These are phyloP conservation scores for Zygotorulaspora mrakii DNA, from an alignment of 1,139 yeast species.

Conservation along the genomic window DNA sequence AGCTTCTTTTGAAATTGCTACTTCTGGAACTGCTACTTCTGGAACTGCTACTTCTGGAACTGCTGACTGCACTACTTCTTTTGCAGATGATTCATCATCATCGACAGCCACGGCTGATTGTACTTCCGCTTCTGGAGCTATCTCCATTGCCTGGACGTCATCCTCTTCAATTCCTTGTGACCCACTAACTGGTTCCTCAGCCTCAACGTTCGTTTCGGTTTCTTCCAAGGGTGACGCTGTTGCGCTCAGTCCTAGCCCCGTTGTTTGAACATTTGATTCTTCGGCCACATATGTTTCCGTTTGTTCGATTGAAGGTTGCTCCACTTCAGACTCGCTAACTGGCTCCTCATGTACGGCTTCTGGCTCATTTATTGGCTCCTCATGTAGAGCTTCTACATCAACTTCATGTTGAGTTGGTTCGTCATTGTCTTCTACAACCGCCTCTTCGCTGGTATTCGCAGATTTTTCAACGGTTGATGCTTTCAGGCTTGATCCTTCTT, in stretches of 20 bases:
- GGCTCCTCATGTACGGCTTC: background rate
- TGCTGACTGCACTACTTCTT: constrained; percentile 22
- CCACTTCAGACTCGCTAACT: background rate
- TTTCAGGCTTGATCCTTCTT: constrained; percentile 13
- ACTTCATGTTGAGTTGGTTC: background rate
- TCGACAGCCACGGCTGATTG: constrained; percentile 32
- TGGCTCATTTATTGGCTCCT: background rate
- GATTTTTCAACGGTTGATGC: constrained; percentile 42
- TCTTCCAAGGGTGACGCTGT: background rate
- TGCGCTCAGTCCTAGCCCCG: background rate
- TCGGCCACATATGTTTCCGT: constrained; percentile 3
- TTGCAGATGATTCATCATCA: constrained; percentile 19
- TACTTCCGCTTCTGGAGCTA: constrained; percentile 18
- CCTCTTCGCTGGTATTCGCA: constrained; percentile 58
- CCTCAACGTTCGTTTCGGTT: constrained; percentile 49
- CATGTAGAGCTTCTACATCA: background rate
- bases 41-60: constrained; percentile 13
- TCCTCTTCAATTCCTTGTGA: constrained; percentile 44
- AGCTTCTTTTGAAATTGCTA: constrained; percentile 13
- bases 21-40: constrained; percentile 18
- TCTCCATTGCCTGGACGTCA: constrained; percentile 25
- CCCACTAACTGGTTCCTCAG: constrained; percentile 46
- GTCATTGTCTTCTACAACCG: background rate
- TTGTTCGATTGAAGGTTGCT: background rate
- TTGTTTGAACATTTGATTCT: background rate